phyloP scores from a whole-genome alignment of 305 asterid genomes.

The Fraxinus nigra region DNA sequence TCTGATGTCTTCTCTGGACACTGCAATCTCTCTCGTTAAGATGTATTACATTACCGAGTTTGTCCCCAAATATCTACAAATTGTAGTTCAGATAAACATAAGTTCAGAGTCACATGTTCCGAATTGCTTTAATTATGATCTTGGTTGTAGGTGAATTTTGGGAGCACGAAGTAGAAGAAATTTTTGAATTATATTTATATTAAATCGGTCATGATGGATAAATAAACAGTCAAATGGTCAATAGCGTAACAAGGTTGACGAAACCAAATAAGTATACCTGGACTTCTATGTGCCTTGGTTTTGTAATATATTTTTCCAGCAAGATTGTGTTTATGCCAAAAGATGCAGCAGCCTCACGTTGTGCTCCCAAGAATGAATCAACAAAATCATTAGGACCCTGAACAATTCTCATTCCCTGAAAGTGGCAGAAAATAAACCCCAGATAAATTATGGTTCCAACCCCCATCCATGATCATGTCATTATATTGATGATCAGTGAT shows the following conservation, averaged over 20 bases:
- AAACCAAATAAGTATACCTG: slow-evolving; percentile 56
- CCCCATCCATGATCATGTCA: slow-evolving; percentile 11
- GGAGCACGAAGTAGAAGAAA: neutral
- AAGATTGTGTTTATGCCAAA: slow-evolving; percentile 81
- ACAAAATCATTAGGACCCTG: slow-evolving; percentile 70
- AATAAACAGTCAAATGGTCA: neutral
- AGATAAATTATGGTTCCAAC: slow-evolving; percentile 12
- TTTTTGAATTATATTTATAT: neutral
- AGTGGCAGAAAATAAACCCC: slow-evolving; percentile 19
- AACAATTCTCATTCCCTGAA: slow-evolving; percentile 96
- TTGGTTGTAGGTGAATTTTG: neutral
- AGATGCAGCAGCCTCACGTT: slow-evolving; percentile 99
- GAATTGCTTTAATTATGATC: neutral
- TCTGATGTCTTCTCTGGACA: slow-evolving; percentile 97
- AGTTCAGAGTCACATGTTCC: neutral
- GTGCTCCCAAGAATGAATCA: slow-evolving; percentile 89
- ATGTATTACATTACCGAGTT: slow-evolving; percentile 76
- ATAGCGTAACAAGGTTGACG: slow-evolving; percentile 12
- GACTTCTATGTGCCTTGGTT: slow-evolving; percentile 96
- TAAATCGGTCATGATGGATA: slow-evolving; percentile 1
- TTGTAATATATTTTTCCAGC: slow-evolving; percentile 91
- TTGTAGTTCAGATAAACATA: slow-evolving; percentile 15
- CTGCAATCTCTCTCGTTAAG: slow-evolving; percentile 98
- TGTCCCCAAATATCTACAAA: slow-evolving; percentile 88
- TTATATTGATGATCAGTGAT: slow-evolving; percentile 2